Evolutionary conservation across 2,329 filamentous ascomycete species (phyloP).

Genomic region (Exserohilum rostratum): DNA sequence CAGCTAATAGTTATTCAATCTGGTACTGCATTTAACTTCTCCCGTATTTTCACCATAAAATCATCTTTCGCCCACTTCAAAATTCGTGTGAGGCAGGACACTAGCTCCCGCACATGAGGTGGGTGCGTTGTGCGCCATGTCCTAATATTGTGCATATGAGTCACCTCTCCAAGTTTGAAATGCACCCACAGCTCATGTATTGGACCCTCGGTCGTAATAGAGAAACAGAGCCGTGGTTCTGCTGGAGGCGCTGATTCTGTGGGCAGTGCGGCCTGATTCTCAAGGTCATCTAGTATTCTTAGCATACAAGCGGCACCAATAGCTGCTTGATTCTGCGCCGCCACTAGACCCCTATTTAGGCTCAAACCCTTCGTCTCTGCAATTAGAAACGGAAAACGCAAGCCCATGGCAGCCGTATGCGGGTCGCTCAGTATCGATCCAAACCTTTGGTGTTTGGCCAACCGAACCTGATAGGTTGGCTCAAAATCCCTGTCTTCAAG

Average conservation of each 20-base stretch:
- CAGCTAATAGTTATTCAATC: conserved; percentile 1
- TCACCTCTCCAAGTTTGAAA: conserved; percentile 11
- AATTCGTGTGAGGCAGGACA: conserved; percentile 13
- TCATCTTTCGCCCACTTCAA: conserved; percentile 13
- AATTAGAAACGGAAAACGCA: conserved; percentile 25
- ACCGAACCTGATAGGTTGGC: conserved; percentile 6
- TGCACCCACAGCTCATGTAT: conserved; percentile 27
- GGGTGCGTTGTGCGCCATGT: conserved; percentile 14
- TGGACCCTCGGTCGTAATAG: conserved; percentile 17
- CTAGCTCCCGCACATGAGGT: conserved; percentile 13
- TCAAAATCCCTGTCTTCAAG: conserved; percentile 18
- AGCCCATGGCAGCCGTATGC: conserved; percentile 21
- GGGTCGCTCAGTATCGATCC: conserved; percentile 20
- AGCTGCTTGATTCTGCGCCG: conserved; percentile 27
- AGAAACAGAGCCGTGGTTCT: conserved; percentile 7
- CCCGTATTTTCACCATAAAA: conserved; percentile 6
- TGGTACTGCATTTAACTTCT: conserved; percentile 11
- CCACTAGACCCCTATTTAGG: conserved; percentile 18
- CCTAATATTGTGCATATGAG: conserved; percentile 15
- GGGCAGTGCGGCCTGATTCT: conserved; percentile 6
- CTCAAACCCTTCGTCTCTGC: conserved; percentile 24
- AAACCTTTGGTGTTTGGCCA: conserved; percentile 17
- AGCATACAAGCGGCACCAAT: conserved; percentile 24
- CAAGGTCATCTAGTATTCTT: conserved; percentile 19
- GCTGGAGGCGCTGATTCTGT: background rate